These are phyloP conservation scores for Wickerhamiella alocasiicola DNA, from an alignment of 805 yeast genomes.

Conservation along the genomic window DNA sequence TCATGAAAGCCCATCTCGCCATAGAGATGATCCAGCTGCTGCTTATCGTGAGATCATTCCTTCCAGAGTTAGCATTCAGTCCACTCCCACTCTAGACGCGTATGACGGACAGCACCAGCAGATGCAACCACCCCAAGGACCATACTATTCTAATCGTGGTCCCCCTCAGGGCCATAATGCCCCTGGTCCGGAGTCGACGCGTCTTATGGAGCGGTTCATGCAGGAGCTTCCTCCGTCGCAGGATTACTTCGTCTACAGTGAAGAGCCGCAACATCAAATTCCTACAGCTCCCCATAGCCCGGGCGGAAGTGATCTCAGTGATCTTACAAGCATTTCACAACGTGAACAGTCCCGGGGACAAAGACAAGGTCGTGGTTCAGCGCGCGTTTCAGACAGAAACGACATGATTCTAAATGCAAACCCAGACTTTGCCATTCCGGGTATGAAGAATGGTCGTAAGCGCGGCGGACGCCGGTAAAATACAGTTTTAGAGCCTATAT, in stretches of 20 bases:
- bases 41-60: conserved; percentile 11
- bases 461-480: conserved; percentile 3
- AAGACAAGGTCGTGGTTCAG: no score
- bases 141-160: background rate
- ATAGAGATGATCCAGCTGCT: conserved; percentile 11
- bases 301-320: conserved; percentile 6
- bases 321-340: conserved; percentile 5
- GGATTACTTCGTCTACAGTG: conserved; percentile 6
- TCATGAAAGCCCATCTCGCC: background rate
- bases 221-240: conserved; percentile 10
- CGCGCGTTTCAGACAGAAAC: conserved; percentile 8
- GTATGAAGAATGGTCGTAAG: background rate
- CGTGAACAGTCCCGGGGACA: background rate
- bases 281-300: conserved; percentile 3
- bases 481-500: no score
- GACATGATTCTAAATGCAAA: conserved; percentile 6
- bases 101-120: background rate
- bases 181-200: conserved; percentile 1
- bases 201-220: conserved; percentile 10
- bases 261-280: conserved; percentile 2
- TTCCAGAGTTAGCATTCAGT: background rate
- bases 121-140: background rate
- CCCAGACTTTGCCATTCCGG: conserved; percentile 11
- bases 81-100: background rate
- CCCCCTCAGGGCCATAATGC: background rate